phyloP scores from a whole-genome alignment of 2,329 filamentous ascomycete species.

The Aspergillus japonicus region DNA sequence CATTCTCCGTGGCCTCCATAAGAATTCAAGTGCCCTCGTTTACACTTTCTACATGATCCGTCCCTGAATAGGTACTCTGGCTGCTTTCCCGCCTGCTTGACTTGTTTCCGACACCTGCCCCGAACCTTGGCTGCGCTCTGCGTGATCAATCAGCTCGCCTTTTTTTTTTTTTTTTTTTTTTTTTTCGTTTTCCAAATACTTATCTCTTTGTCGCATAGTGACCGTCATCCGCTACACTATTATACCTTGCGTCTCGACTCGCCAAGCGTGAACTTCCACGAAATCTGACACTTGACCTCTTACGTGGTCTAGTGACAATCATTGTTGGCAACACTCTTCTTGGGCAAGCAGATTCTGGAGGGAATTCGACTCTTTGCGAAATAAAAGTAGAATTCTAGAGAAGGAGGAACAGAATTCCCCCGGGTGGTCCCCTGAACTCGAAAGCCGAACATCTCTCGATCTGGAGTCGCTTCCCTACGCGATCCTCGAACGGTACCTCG shows the following conservation, averaged over 20 bases:
- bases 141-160: not conserved
- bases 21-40: not conserved
- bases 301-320: too few species aligned
- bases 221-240: not conserved
- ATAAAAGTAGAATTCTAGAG: not conserved
- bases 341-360: not conserved
- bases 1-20: not conserved
- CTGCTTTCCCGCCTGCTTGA: not conserved
- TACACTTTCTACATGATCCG: constrained; percentile 6
- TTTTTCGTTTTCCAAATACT: not conserved
- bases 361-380: not conserved
- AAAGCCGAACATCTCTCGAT: not conserved
- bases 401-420: not conserved
- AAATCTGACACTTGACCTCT: not conserved
- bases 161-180: not conserved
- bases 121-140: not conserved
- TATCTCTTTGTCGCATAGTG: not conserved
- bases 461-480: not conserved
- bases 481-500: not conserved
- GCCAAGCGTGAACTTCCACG: not conserved
- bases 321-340: not conserved
- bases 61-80: constrained; percentile 5
- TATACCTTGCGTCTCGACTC: not conserved
- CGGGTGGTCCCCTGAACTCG: not conserved
- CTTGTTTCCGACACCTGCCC: not conserved